A percentile compares a stretch with the other conserved stretches of the same genome.
Conservation (phyloP, 2,329 filamentous ascomycete species). For the Aspergillus caelatus region DNA sequence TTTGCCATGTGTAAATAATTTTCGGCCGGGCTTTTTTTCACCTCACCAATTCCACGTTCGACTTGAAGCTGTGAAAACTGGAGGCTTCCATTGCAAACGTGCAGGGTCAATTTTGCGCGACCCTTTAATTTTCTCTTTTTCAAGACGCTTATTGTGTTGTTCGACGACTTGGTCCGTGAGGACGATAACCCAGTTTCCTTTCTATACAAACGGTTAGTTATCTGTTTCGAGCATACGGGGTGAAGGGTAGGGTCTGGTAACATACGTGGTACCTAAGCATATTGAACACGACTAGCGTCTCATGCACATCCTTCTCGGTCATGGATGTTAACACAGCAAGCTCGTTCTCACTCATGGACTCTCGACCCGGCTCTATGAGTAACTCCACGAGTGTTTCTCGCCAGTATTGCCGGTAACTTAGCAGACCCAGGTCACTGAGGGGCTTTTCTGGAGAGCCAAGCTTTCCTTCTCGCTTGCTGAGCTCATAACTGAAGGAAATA, state of each 20-base stretch:
- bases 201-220: conserved; percentile 46
- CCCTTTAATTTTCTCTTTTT: conserved; percentile 78
- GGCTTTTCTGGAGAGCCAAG: conserved; percentile 96
- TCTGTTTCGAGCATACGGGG: not conserved
- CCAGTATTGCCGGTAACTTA: conserved; percentile 98
- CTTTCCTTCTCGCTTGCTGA: conserved; percentile 93
- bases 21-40: not conserved
- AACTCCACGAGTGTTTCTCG: conserved; percentile 90
- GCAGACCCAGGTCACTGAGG: conserved; percentile 85
- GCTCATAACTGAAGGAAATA: conserved; percentile 96
- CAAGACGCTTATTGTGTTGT: conserved; percentile 69
- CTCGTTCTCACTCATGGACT: conserved; percentile 76
- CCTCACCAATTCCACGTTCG: conserved; percentile 91
- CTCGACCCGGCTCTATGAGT: conserved; percentile 71
- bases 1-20: not conserved
- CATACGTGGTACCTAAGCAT: conserved; percentile 86
- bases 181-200: conserved; percentile 95
- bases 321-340: conserved; percentile 80
- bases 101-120: conserved; percentile 74
- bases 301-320: conserved; percentile 96
- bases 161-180: conserved; percentile 80
- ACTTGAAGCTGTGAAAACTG: conserved; percentile 85
- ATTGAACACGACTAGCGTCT: conserved; percentile 89
- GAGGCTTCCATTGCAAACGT: conserved; percentile 90
- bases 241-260: conserved; percentile 8